A percentile compares a stretch with the other conserved stretches of the same genome.
These are phyloP conservation scores for Hyphopichia buzzinii DNA, from an alignment of 1,139 yeast species.

Conservation along the genomic window DNA sequence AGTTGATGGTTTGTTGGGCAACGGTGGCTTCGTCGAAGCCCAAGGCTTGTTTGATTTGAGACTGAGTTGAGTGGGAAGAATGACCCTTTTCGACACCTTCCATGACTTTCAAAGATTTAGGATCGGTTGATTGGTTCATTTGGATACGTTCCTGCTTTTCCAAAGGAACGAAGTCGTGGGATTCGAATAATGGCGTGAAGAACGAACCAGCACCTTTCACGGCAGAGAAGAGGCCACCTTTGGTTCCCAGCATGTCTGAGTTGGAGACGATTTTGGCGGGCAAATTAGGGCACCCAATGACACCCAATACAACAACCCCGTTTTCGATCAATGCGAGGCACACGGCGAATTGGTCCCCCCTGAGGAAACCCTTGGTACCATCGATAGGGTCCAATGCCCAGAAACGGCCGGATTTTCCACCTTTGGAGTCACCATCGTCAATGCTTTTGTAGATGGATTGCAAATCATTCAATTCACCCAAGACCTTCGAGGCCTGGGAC, in stretches of 20 bases:
- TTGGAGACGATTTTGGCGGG: slow-evolving; percentile 49
- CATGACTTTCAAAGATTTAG: slow-evolving; percentile 63
- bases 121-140: slow-evolving; percentile 43
- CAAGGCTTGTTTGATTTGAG: slow-evolving; percentile 61
- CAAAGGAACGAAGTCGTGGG: slow-evolving; percentile 34
- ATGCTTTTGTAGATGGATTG: slow-evolving; percentile 61
- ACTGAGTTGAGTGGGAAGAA: slow-evolving; percentile 88
- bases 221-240: slow-evolving; percentile 78
- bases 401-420: slow-evolving; percentile 76
- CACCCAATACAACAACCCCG: slow-evolving; percentile 83
- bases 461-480: slow-evolving; percentile 45
- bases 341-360: slow-evolving; percentile 97
- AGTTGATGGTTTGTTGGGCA: slow-evolving; percentile 52
- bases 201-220: slow-evolving; percentile 72
- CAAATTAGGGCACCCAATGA: slow-evolving; percentile 94
- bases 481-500: slow-evolving; percentile 18
- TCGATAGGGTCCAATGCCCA: slow-evolving; percentile 99
- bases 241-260: slow-evolving; percentile 33
- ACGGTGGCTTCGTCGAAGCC: slow-evolving; percentile 48
- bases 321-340: slow-evolving; percentile 87
- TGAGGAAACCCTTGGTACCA: slow-evolving; percentile 93
- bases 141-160: slow-evolving; percentile 33
- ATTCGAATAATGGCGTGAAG: slow-evolving; percentile 45
- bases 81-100: slow-evolving; percentile 98
- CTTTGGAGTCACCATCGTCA: slow-evolving; percentile 75